These are phyloP conservation scores for Tilletiaria anomala DNA, from an alignment of 1,284 basidiomycete genomes.

Conservation along the genomic window DNA sequence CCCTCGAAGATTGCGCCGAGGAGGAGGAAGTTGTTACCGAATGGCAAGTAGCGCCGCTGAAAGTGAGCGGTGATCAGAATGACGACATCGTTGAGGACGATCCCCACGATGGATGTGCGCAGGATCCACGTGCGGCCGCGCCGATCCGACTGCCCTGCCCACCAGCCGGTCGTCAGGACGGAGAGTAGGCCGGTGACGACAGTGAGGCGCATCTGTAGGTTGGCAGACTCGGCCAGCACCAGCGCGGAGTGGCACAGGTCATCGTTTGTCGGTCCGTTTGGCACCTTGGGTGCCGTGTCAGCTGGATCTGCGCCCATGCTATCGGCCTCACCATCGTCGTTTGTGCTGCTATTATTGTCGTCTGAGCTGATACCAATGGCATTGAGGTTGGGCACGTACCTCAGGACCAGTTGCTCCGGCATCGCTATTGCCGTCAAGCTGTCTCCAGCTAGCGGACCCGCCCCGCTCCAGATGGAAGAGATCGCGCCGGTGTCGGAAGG, in stretches of 20 bases:
- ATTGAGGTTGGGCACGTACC: too few relatives aligned
- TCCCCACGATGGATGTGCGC: constrained; percentile 54
- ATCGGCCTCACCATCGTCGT: too few relatives aligned
- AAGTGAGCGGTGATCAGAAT: constrained; percentile 10
- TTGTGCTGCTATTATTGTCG: too few relatives aligned
- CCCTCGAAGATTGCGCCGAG: constrained; percentile 70
- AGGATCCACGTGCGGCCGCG: constrained; percentile 63
- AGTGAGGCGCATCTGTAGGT: constrained; percentile 45
- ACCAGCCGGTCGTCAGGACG: constrained; percentile 71
- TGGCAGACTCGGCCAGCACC: constrained; percentile 16
- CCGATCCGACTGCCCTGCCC: constrained; percentile 67
- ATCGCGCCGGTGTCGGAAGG: constrained; percentile 4
- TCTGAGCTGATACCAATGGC: too few relatives aligned
- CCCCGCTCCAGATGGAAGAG: too few relatives aligned
- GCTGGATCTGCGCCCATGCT: too few relatives aligned
- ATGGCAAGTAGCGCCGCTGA: constrained; percentile 20
- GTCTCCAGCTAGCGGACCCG: too few relatives aligned
- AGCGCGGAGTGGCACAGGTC: constrained; percentile 14
- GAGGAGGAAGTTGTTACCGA: constrained; percentile 61
- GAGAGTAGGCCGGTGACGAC: constrained; percentile 65
- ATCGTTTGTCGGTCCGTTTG: constrained; percentile 11
- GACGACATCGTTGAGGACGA: constrained; percentile 56
- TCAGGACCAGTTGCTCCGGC: too few relatives aligned
- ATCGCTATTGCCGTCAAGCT: too few relatives aligned
- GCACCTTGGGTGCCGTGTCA: neutral